These are phyloP conservation scores for Millerago galiae DNA, from an alignment of 805 yeast species.

Conservation along the genomic window DNA sequence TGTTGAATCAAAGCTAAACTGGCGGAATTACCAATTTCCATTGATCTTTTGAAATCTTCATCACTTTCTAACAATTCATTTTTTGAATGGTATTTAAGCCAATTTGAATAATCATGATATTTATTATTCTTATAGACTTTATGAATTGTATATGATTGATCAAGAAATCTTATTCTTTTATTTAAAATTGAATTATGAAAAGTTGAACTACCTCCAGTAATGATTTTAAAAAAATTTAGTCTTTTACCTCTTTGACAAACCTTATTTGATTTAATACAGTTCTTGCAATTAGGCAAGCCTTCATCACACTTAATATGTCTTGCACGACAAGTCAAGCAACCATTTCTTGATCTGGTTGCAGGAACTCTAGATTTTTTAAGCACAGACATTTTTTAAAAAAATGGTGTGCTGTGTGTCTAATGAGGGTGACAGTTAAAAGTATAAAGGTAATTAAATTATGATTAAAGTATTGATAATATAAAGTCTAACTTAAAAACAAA, in stretches of 20 bases:
- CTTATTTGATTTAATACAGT: constrained; percentile 41
- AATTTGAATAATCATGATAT: constrained; percentile 15
- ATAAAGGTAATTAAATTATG: too few relatives aligned
- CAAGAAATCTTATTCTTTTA: constrained; percentile 9
- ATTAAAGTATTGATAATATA: too few relatives aligned
- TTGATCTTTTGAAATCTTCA: constrained; percentile 8
- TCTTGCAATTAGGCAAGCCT: constrained; percentile 45
- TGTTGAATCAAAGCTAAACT: background rate
- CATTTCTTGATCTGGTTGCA: constrained; percentile 28
- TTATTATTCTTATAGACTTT: constrained; percentile 11
- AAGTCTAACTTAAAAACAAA: too few relatives aligned
- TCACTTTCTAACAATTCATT: constrained; percentile 17
- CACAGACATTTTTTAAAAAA: too few relatives aligned
- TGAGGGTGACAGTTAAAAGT: too few relatives aligned
- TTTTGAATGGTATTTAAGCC: constrained; percentile 13
- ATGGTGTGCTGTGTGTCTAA: too few relatives aligned
- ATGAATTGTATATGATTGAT: constrained; percentile 19
- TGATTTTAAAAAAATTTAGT: constrained; percentile 34
- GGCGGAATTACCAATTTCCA: background rate
- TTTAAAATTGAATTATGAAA: background rate
- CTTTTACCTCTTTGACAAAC: constrained; percentile 42
- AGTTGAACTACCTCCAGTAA: constrained; percentile 1
- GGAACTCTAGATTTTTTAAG: background rate
- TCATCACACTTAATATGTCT: constrained; percentile 62
- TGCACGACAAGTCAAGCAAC: constrained; percentile 54